Percentiles rank a stretch among this genome's conserved stretches.
phyloP scores from a whole-genome alignment of 225 moss, liverwort and hornwort genomes.

The Polytrichum formosum region DNA sequence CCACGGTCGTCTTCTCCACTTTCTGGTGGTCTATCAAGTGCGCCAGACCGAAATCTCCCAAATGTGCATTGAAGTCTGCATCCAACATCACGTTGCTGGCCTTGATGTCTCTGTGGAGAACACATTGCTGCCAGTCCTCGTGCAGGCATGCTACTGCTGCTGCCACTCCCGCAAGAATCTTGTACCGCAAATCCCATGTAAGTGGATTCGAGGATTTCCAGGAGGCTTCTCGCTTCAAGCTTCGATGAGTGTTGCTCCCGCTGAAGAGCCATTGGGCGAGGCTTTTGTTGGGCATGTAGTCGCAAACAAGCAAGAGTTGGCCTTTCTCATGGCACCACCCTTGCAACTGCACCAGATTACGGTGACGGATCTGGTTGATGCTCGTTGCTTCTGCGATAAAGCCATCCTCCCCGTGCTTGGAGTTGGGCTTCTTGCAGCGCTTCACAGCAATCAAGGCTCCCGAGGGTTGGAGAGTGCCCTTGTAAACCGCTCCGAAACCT shows the following conservation, averaged over 20 bases:
- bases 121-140: conserved; percentile 3
- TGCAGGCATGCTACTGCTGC: conserved; percentile 9
- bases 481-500: conserved; percentile 26
- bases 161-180: conserved; percentile 7
- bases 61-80: conserved; percentile 2
- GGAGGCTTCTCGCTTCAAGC: not conserved
- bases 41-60: conserved; percentile 17
- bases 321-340: conserved; percentile 14
- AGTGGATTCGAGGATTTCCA: not conserved
- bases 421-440: not conserved
- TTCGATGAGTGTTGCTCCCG: too few species aligned
- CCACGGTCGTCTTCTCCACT: conserved; percentile 1
- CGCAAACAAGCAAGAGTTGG: conserved; percentile 8
- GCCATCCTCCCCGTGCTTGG: not conserved
- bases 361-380: conserved; percentile 10
- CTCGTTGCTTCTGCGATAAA: not conserved
- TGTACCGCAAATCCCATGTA: not conserved
- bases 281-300: conserved; percentile 16
- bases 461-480: conserved; percentile 10
- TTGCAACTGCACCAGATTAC: conserved; percentile 12
- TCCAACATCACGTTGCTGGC: conserved; percentile 20
- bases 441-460: too few species aligned
- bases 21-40: conserved; percentile 14
- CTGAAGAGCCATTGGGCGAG: not conserved
- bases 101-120: conserved; percentile 21